Conservation (phyloP, 2,329 filamentous ascomycete genomes). For the Coniochaeta ligniaria region DNA sequence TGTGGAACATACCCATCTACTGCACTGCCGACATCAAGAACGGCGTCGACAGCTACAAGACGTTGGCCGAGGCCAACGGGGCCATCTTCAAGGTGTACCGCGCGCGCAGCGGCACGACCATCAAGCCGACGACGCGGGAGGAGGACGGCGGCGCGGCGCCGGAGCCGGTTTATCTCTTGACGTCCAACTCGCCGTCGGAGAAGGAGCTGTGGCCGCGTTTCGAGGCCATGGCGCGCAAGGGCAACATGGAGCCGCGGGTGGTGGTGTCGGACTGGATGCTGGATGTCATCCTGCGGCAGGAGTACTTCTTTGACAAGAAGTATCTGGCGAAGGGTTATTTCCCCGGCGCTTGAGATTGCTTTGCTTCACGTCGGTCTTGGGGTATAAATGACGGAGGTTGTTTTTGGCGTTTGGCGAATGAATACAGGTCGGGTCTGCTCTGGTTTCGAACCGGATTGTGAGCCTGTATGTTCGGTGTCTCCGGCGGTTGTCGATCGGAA, state of each 20-base stretch:
- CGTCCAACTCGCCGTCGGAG: slow-evolving; percentile 59
- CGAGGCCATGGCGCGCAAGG: slow-evolving; percentile 66
- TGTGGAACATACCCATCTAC: slow-evolving; percentile 73
- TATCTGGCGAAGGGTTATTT: slow-evolving; percentile 43
- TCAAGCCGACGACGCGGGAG: slow-evolving; percentile 54
- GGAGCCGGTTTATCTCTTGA: slow-evolving; percentile 79
- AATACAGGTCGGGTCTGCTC: no score
- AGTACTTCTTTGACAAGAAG: slow-evolving; percentile 59
- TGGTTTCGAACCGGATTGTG: neutral
- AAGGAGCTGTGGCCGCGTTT: slow-evolving; percentile 74
- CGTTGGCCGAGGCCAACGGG: slow-evolving; percentile 83
- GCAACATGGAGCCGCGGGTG: slow-evolving; percentile 73
- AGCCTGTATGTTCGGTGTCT: neutral
- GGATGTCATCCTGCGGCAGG: slow-evolving; percentile 81
- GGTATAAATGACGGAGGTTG: neutral
- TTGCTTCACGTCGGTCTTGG: neutral
- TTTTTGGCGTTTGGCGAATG: neutral
- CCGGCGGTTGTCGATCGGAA: neutral
- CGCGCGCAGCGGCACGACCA: slow-evolving; percentile 62
- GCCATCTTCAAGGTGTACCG: slow-evolving; percentile 74
- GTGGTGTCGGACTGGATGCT: slow-evolving; percentile 86
- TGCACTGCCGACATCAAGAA: slow-evolving; percentile 75
- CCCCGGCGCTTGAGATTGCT: neutral
- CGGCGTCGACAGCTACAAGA: slow-evolving; percentile 75
- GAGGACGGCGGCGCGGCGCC: slow-evolving; percentile 54